Evolutionary conservation across 441 rosid species (phyloP).

Genomic region (Breynia disticha): DNA sequence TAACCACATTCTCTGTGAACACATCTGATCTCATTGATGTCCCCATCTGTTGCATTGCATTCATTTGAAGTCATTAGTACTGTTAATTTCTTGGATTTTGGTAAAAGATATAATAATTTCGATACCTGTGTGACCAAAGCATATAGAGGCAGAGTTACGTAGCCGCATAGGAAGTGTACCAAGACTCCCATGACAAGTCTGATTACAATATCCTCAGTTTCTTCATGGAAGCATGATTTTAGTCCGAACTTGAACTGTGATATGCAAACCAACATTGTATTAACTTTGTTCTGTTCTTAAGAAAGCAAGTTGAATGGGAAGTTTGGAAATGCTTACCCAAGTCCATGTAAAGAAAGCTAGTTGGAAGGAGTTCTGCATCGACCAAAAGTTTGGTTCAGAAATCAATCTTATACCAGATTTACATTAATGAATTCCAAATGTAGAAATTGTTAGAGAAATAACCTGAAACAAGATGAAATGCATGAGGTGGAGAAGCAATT

Average conservation of each 20-base stretch:
- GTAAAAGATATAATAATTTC: neutral
- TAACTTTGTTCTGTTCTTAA: neutral
- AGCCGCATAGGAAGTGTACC: conserved; percentile 71
- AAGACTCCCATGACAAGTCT: conserved; percentile 40
- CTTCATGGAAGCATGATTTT: conserved; percentile 51
- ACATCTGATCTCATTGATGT: conserved; percentile 48
- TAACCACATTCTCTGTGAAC: conserved; percentile 43
- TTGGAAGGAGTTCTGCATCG: conserved; percentile 68
- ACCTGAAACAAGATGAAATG: conserved; percentile 69
- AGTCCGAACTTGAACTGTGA: conserved; percentile 54
- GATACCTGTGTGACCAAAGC: conserved; percentile 82
- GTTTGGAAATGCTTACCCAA: conserved; percentile 35
- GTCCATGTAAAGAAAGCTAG: conserved; percentile 80
- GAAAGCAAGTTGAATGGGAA: neutral
- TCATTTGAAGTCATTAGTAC: neutral
- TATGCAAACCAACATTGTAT: conserved; percentile 1
- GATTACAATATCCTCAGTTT: conserved; percentile 39
- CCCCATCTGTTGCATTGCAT: conserved; percentile 54
- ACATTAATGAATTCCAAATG: too few relatives aligned
- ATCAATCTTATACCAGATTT: neutral
- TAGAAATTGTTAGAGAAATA: too few relatives aligned
- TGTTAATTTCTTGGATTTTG: neutral
- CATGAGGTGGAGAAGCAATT: conserved; percentile 49
- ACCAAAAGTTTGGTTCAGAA: neutral
- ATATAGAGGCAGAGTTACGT: conserved; percentile 77